Evolutionary conservation across 441 rosid genomes (phyloP).

Genomic region (Gossypium gossypioides): DNA sequence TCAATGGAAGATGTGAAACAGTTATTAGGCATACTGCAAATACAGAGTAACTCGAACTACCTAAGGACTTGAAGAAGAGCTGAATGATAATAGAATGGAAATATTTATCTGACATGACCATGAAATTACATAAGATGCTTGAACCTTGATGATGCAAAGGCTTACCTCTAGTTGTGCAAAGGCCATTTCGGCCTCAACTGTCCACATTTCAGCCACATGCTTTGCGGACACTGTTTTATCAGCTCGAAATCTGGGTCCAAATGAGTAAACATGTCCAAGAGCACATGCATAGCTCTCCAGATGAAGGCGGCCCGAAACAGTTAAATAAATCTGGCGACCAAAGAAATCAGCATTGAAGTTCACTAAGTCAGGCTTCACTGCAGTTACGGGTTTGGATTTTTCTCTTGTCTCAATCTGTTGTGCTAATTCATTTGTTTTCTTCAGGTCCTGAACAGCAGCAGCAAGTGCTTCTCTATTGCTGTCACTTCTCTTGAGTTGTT

Average conservation of each 20-base stretch:
- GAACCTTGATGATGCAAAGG: background rate
- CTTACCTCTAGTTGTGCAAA: constrained; percentile 70
- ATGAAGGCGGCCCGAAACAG: constrained; percentile 70
- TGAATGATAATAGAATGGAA: background rate
- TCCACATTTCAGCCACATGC: constrained; percentile 70
- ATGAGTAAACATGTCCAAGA: constrained; percentile 76
- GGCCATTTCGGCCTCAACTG: constrained; percentile 71
- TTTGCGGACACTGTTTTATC: constrained; percentile 37
- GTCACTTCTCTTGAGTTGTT: constrained; percentile 65
- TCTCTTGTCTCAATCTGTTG: constrained; percentile 51
- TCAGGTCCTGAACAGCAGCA: constrained; percentile 60
- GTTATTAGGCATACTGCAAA: background rate
- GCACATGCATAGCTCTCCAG: constrained; percentile 83
- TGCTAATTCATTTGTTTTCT: constrained; percentile 55
- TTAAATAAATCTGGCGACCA: constrained; percentile 42
- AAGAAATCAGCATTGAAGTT: constrained; percentile 46
- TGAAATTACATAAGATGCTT: background rate
- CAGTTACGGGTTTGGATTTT: constrained; percentile 25
- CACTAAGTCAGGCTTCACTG: constrained; percentile 25
- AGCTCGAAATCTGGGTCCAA: constrained; percentile 71
- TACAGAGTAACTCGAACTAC: background rate
- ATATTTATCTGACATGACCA: background rate
- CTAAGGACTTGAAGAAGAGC: background rate
- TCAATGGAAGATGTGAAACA: background rate
- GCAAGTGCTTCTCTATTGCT: constrained; percentile 65